phyloP scores from a whole-genome alignment of 192 early-diverging fungal species.

The Rhizophagus sp. region DNA sequence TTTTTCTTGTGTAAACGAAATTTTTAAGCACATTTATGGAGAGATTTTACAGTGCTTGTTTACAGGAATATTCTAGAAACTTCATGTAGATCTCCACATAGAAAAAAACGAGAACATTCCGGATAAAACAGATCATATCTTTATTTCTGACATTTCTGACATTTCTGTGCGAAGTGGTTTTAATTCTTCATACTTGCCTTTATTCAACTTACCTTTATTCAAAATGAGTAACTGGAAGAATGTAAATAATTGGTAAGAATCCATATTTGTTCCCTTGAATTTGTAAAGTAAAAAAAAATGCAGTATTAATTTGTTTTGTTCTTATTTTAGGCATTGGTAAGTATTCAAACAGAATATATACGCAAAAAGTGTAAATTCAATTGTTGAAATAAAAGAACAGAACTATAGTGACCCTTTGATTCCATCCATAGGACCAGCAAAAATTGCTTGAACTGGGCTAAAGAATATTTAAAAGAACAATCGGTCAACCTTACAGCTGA shows the following conservation, averaged over 20 bases:
- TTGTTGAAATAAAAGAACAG: background rate
- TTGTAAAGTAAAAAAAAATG: background rate
- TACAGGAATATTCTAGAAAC: too few relatives aligned
- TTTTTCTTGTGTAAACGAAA: too few relatives aligned
- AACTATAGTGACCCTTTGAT: background rate
- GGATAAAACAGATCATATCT: too few relatives aligned
- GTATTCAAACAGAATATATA: background rate
- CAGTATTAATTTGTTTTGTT: background rate
- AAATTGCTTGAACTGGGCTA: slow-evolving; percentile 92
- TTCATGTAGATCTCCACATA: too few relatives aligned
- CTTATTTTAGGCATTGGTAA: slow-evolving; percentile 46
- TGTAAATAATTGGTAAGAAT: slow-evolving; percentile 60
- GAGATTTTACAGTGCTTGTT: too few relatives aligned
- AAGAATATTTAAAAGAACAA: slow-evolving; percentile 72
- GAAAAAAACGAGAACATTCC: too few relatives aligned
- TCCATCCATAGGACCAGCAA: slow-evolving; percentile 75
- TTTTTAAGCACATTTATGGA: too few relatives aligned
- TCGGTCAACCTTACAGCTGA: slow-evolving; percentile 58
- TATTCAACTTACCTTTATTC: too few relatives aligned
- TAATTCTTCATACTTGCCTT: too few relatives aligned
- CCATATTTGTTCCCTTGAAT: background rate
- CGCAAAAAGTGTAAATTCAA: background rate
- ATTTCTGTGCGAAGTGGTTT: too few relatives aligned
- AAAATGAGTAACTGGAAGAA: slow-evolving; percentile 74
- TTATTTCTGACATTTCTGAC: too few relatives aligned